Conservation (phyloP, 2,329 filamentous ascomycete species). For the Aspergillus calidoustus region DNA sequence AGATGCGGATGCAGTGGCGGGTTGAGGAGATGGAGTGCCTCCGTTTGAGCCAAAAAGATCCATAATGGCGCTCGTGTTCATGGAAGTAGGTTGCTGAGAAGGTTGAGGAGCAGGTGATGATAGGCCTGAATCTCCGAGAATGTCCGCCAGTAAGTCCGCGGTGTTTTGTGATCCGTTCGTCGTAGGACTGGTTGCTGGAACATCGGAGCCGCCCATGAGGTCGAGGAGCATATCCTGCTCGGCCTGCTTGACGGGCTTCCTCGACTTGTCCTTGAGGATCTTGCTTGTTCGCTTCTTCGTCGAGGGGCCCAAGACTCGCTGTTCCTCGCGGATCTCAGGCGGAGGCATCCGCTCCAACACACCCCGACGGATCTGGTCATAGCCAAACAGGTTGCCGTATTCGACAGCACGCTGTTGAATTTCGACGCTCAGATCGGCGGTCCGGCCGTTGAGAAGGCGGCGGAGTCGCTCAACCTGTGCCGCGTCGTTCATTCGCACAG, state of each 20-base stretch:
- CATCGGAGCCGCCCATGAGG: slow-evolving; percentile 81
- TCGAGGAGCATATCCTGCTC: slow-evolving; percentile 92
- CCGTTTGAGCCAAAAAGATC: slow-evolving; percentile 72
- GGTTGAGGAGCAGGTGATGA: slow-evolving; percentile 59
- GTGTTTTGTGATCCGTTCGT: slow-evolving; percentile 70
- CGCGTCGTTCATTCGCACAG: slow-evolving; percentile 79
- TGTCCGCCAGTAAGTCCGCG: slow-evolving; percentile 87
- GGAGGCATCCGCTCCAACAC: slow-evolving; percentile 98
- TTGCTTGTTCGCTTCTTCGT: slow-evolving; percentile 67
- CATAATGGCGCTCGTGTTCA: slow-evolving; percentile 79
- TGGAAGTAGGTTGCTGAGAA: slow-evolving; percentile 54
- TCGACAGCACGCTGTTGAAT: slow-evolving; percentile 96
- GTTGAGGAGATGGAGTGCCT: slow-evolving; percentile 53
- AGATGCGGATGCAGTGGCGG: slow-evolving; percentile 48
- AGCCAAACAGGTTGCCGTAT: slow-evolving; percentile 91
- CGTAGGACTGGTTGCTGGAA: slow-evolving; percentile 62
- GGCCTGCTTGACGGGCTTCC: slow-evolving; percentile 76
- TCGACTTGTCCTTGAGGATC: slow-evolving; percentile 72
- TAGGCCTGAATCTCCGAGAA: slow-evolving; percentile 71
- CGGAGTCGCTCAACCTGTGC: slow-evolving; percentile 87
- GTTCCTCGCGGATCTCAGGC: slow-evolving; percentile 95
- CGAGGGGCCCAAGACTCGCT: slow-evolving; percentile 83
- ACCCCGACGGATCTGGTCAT: slow-evolving; percentile 83
- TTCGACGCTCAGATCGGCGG: slow-evolving; percentile 89
- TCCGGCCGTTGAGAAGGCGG: slow-evolving; percentile 74